phyloP scores from a whole-genome alignment of 371 early-diverging fungal genomes.

The Mucor indicus region DNA sequence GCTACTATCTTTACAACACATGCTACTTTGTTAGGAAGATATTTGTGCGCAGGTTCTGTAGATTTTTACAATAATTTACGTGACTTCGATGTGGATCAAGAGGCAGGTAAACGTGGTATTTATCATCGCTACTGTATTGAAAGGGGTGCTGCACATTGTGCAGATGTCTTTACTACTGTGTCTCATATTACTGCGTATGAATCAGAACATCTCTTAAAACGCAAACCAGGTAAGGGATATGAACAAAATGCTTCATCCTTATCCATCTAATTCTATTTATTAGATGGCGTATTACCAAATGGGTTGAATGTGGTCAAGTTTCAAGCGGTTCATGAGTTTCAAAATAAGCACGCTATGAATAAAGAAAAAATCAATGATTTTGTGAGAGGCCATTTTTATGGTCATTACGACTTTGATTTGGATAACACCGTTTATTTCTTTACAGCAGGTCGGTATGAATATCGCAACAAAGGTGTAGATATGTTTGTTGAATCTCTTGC shows the following conservation, averaged over 20 bases:
- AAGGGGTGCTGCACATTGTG: conserved; percentile 92
- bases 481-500: conserved; percentile 93
- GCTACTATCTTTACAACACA: conserved; percentile 97
- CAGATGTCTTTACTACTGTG: conserved; percentile 96
- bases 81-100: conserved; percentile 92
- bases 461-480: conserved; percentile 95
- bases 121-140: conserved; percentile 98
- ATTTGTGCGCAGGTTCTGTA: conserved; percentile 91
- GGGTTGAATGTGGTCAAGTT: conserved; percentile 96
- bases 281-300: conserved; percentile 94
- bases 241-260: no score
- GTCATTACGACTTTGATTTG: conserved; percentile 90
- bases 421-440: conserved; percentile 96
- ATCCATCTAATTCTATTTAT: no score
- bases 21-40: conserved; percentile 95
- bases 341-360: conserved; percentile 89
- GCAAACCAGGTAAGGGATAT: conserved; percentile 80
- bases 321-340: conserved; percentile 96
- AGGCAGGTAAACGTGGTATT: conserved; percentile 95
- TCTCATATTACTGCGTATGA: conserved; percentile 96
- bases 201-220: conserved; percentile 88
- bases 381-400: conserved; percentile 96
- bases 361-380: conserved; percentile 96
- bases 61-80: conserved; percentile 95
- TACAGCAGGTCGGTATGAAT: conserved; percentile 96